Evolutionary conservation across 1,284 basidiomycete species (phyloP), one percentile per base, ranked within the genome.

Genomic region (Leucoagaricus sp.): DNA sequence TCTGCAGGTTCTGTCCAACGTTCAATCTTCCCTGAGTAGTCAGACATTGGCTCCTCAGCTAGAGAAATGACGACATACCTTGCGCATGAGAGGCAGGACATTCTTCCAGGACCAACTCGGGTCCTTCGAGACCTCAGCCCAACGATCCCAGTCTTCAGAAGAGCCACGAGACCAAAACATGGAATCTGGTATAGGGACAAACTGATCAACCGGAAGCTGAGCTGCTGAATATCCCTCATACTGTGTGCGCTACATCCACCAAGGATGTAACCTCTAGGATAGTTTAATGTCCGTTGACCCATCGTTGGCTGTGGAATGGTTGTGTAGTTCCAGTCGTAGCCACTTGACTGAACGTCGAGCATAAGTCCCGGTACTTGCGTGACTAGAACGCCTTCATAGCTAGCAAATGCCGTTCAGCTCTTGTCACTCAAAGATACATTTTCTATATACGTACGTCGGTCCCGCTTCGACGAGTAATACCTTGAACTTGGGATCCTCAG

Each of bases 201-300:
- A n/a, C n/a, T n/a, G n/a, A n/a, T n/a, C n/a, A n/a, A n/a, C n/a
- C n/a, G n/a, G n/a, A n/a, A n/a, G n/a, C n/a, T n/a, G n/a, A n/a
- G n/a, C n/a, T n/a, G n/a, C n/a, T n/a, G n/a, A 41, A 3, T 12
- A 41, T 4, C 3, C 8, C 4, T 41, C 63, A 8, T 42, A 65
- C 65, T 63, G 33, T 64, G 58, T 25, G 62, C 58, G 36, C 60
- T 64, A 21, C 65, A 61, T n/a, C 65, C 65, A 1, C 65, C 65
- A 1, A 66, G 52, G 23, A 63, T 57, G 25, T 57, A 59, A 2
- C 65, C 65, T 36, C 65, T 41, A 1, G 61, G 49, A 21, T 63
- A 60, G 7, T 26, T 23, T 17, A 64, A 41, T 9, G 28, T 38
- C 0, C 63, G 59, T 9, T 57, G 49, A 15, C 60, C 60, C 29